Base-by-base conservation (phyloP, 2,329 filamentous ascomycete species). In the Penicillium occitanis region DNA sequence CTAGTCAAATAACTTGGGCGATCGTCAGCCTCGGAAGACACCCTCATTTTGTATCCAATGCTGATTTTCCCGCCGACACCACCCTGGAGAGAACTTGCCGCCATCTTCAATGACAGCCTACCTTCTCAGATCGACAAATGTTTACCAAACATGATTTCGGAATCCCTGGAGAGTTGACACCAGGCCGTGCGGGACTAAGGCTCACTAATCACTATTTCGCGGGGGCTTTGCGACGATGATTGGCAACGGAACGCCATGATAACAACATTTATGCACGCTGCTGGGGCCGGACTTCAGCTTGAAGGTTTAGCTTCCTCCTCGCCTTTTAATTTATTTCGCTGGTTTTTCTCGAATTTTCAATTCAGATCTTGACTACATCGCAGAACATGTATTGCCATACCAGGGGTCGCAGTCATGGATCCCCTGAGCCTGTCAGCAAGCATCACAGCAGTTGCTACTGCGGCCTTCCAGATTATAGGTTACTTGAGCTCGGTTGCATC, bases 371-470 rank as follows among this genome's bases (percentile, higher is more conserved):
- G 60, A 28, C 19, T 33, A 19, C 25, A n/a, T 30, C 30, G 22
- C 25, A 30, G 25, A 37, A 19, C 33, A 25, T 63, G 61, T 6
- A n/a, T 55, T 40, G 14, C 33, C 19, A 17, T 63, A 42, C 61
- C 14, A 30, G 51, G 42, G 33, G 25, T 33, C 22, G 61, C 61
- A 37, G 60, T 25, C 60, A 57, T 57, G 53, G 53, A 57, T 37
- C 53, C 53, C 33, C 53, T 57, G n/a, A 57, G 53, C 19, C 8
- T 57, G n/a, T 57, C 53, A 57, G 53, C 53, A 22, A 57, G 53
- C 53, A 40, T 57, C 53, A 19, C 53, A 2, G 53, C 2, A 25
- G 53, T 57, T 57, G 53, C 53, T 57, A 57, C 53, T 8, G 53
- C 53, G 53, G 53, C 53, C 53, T 57, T 57, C 13, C 53, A 57